These are phyloP conservation scores for Venturia oleaginea DNA, from an alignment of 2,329 filamentous ascomycete genomes.

Conservation along the genomic window DNA sequence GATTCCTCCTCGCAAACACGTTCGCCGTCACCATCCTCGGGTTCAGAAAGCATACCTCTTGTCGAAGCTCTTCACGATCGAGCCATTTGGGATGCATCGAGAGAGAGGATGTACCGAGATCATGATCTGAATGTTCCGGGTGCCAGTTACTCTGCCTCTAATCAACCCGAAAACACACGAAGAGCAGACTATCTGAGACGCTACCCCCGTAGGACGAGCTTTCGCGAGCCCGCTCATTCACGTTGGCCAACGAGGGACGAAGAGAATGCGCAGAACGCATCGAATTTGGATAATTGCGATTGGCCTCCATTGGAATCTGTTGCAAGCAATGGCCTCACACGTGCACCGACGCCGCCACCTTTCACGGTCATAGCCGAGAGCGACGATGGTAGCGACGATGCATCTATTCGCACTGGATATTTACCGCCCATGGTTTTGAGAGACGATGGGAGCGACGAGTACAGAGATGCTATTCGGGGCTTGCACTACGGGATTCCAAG, in stretches of 20 bases:
- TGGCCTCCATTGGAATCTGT: slow-evolving; percentile 7
- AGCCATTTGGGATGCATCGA: slow-evolving; percentile 25
- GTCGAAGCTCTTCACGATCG: slow-evolving; percentile 28
- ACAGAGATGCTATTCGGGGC: slow-evolving; percentile 5
- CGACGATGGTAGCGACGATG: slow-evolving; percentile 17
- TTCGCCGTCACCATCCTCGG: slow-evolving; percentile 7
- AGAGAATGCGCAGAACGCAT: background rate
- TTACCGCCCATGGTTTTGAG: slow-evolving; percentile 27
- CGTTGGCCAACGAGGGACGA: background rate
- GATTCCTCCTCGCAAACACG: slow-evolving; percentile 1
- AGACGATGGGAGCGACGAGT: slow-evolving; percentile 4
- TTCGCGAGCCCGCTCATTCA: background rate
- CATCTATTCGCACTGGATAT: slow-evolving; percentile 23
- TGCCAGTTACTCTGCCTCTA: background rate
- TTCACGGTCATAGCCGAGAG: slow-evolving; percentile 31
- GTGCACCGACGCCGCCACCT: slow-evolving; percentile 29
- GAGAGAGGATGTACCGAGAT: slow-evolving; percentile 4
- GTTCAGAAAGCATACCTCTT: slow-evolving; percentile 23
- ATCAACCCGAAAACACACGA: background rate
- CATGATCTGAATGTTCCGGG: background rate
- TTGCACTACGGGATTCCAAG: slow-evolving; percentile 15
- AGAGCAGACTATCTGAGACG: background rate
- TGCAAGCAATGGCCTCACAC: slow-evolving; percentile 20
- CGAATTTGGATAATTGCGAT: slow-evolving; percentile 8
- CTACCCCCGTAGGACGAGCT: background rate